phyloP scores from a whole-genome alignment of 2,329 filamentous ascomycete genomes.

The Neofusicoccum cordaticola region DNA sequence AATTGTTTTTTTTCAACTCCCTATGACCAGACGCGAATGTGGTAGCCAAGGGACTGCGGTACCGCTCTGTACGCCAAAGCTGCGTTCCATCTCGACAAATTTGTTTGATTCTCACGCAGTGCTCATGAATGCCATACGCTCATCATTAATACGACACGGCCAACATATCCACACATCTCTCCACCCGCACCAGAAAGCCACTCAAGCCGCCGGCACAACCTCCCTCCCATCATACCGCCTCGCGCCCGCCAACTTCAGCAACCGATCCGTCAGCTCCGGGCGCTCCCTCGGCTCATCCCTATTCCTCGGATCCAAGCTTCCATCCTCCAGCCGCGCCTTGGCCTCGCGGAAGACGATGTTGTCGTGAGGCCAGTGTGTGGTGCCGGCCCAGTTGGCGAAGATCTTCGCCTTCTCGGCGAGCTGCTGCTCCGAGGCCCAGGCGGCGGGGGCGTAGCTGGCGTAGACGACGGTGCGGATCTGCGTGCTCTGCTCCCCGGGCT shows the following conservation, averaged over 20 bases:
- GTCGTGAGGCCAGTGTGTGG: slow-evolving; percentile 18
- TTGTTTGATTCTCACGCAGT: neutral
- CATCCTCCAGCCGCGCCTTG: neutral
- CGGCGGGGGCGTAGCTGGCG: slow-evolving; percentile 21
- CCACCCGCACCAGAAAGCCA: neutral
- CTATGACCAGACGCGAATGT: too few relatives aligned
- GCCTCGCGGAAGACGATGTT: slow-evolving; percentile 7
- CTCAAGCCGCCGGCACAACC: neutral
- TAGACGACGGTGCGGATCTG: slow-evolving; percentile 11
- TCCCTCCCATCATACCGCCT: slow-evolving; percentile 14
- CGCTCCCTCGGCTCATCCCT: slow-evolving; percentile 5
- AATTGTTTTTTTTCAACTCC: too few relatives aligned
- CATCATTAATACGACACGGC: too few relatives aligned
- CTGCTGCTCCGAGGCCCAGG: slow-evolving; percentile 17
- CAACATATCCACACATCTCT: neutral
- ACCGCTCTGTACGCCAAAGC: too few relatives aligned
- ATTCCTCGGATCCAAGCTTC: neutral
- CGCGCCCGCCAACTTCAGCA: slow-evolving; percentile 16
- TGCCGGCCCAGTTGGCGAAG: slow-evolving; percentile 19
- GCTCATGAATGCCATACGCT: too few relatives aligned
- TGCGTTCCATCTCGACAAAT: neutral
- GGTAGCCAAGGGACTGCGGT: too few relatives aligned
- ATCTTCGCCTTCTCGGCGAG: slow-evolving; percentile 20
- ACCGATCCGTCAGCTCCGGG: neutral
- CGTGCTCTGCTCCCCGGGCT: slow-evolving; percentile 17